Evolutionary conservation across 768 basidiomycete genomes (phyloP), one percentile per base, ranked within the genome.

Genomic region (Leucosporidium creatinivorum): DNA sequence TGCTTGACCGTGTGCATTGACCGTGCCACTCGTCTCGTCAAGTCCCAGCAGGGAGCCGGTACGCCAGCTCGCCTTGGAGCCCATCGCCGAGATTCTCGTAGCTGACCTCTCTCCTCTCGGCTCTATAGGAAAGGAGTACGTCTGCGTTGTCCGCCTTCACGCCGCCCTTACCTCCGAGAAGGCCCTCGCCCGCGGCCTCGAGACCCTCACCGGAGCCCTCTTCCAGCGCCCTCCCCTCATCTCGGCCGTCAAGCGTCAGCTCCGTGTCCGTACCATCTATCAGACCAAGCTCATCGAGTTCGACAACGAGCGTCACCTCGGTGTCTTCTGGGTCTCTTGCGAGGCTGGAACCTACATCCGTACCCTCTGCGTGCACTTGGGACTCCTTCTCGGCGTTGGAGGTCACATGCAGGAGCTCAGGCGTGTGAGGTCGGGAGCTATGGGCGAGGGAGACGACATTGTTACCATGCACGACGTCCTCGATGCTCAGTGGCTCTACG

Each of bases 361-460:
- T 77, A 99, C 96, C 1, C 83, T 99, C 55, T 99, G 96, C 78
- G 96, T 99, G 19, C 96, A 99, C 80, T 81, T 99, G 62, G 96
- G 96, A 66, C 83, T 99, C 61, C 69, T 99, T 51, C 82, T 97
- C 48, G 96, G 96, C 69, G 94, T 98, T 33, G 96, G 96, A 28
- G 96, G 93, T n/a, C 96, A 99, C 79, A 99, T 99, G 96, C 94
- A 99, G 80, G 96, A 99, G 78, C 83, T 99, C 66, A 84, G 96
- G 74, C 82, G 96, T 74, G 94, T 98, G 19, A 82, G 96, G 72
- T 91, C 88, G 77, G 96, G 96, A 75, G 94, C 93, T 58, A 87
- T 97, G 85, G 90, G 89, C 58, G 96, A 99, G 81, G 93, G 91
- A 77, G 94, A 98, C 77, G 93, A 93, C 74, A 92, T 97, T 75